Percentiles rank a stretch among this genome's conserved stretches.
Evolutionary conservation across 73 alveolate genomes (phyloP).

Genomic region (Paramecium primaurelia): DNA sequence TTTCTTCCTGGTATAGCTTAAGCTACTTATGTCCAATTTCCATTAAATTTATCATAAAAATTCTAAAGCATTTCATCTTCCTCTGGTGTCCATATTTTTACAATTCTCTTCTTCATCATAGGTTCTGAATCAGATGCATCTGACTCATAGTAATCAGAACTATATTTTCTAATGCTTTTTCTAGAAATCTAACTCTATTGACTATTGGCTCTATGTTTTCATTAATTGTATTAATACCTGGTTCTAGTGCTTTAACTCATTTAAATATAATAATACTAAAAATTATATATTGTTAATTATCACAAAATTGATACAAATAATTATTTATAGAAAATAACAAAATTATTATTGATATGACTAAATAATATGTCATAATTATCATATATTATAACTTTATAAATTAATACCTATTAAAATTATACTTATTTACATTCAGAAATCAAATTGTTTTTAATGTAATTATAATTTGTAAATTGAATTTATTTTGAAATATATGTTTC

Average conservation of each 20-base stretch:
- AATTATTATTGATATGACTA: background rate
- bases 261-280: background rate
- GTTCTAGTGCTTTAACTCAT: background rate
- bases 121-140: background rate
- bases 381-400: too few species aligned
- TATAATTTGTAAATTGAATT: constrained; percentile 12
- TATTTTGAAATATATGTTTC: background rate
- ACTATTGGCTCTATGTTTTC: background rate
- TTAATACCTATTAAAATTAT: too few species aligned
- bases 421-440: too few species aligned
- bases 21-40: constrained; percentile 50
- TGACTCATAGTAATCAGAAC: constrained; percentile 2
- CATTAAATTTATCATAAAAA: background rate
- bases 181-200: background rate
- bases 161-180: background rate
- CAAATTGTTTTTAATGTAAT: constrained; percentile 54
- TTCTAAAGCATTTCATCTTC: constrained; percentile 52
- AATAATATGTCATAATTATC: too few species aligned
- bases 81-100: constrained; percentile 59
- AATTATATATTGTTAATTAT: background rate
- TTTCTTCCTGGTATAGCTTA: constrained; percentile 55
- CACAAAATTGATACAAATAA: background rate
- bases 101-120: constrained; percentile 38
- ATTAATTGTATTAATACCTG: background rate
- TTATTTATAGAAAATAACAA: background rate